A percentile compares a stretch with the other conserved stretches of the same genome.
phyloP scores from a whole-genome alignment of 192 early-diverging fungal species.

The Rhizophlyctis rosea region DNA sequence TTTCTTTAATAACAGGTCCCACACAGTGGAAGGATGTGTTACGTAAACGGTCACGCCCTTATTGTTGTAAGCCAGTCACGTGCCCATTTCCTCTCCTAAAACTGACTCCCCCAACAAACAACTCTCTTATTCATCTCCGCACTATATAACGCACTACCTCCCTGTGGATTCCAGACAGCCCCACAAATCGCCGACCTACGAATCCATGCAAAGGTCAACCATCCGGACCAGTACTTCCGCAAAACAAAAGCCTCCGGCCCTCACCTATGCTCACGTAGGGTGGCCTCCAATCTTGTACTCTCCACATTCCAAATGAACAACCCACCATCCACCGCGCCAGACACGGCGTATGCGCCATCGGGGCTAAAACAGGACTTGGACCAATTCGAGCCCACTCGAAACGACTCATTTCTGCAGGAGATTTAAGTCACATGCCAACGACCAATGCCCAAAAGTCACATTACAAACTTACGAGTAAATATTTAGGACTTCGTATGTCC shows the following conservation, averaged over 20 bases:
- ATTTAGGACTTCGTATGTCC: slow-evolving; percentile 69
- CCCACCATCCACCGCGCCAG: slow-evolving; percentile 76
- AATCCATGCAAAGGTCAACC: not conserved
- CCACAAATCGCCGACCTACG: slow-evolving; percentile 40
- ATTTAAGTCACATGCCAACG: no score
- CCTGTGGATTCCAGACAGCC: slow-evolving; percentile 42
- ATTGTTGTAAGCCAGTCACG: no score
- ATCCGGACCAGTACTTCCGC: not conserved
- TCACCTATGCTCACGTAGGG: slow-evolving; percentile 69
- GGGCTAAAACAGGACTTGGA: slow-evolving; percentile 83
- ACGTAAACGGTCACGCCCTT: no score
- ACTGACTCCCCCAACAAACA: slow-evolving; percentile 41
- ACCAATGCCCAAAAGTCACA: not conserved
- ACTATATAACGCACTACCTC: slow-evolving; percentile 27
- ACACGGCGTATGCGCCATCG: slow-evolving; percentile 78
- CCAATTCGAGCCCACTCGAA: slow-evolving; percentile 86
- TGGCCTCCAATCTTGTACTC: slow-evolving; percentile 60
- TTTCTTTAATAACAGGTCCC: no score
- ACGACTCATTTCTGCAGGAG: slow-evolving; percentile 61
- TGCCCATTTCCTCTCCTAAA: no score
- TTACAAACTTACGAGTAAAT: slow-evolving; percentile 55
- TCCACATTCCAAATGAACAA: slow-evolving; percentile 77
- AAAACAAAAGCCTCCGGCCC: slow-evolving; percentile 2
- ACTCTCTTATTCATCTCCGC: slow-evolving; percentile 39
- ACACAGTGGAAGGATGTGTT: no score